Conservation (phyloP, 441 rosid genomes). For the Jatropha podagrica region DNA sequence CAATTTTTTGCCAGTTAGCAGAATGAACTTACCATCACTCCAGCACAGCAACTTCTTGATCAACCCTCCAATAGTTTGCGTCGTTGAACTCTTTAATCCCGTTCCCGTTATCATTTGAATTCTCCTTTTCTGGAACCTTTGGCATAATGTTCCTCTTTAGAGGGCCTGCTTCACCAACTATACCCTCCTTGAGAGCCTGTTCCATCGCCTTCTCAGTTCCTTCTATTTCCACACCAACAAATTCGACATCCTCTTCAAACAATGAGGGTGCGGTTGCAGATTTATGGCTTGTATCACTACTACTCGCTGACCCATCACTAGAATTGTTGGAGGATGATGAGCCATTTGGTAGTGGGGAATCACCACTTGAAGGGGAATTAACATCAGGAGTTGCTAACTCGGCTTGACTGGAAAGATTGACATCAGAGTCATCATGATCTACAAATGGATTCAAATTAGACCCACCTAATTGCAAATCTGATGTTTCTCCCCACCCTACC, state of each 20-base stretch:
- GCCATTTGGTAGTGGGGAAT: slow-evolving; percentile 51
- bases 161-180: slow-evolving; percentile 95
- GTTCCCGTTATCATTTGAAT: slow-evolving; percentile 45
- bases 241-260: slow-evolving; percentile 97
- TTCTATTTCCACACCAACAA: slow-evolving; percentile 88
- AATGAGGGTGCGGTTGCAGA: slow-evolving; percentile 57
- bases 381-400: slow-evolving; percentile 38
- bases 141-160: slow-evolving; percentile 54
- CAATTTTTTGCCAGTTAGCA: slow-evolving; percentile 19
- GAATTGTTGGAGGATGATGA: slow-evolving; percentile 37
- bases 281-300: slow-evolving; percentile 43
- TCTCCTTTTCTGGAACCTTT: slow-evolving; percentile 52
- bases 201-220: slow-evolving; percentile 97
- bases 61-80: slow-evolving; percentile 89
- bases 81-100: slow-evolving; percentile 87
- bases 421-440: slow-evolving; percentile 45
- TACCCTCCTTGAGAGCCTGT: slow-evolving; percentile 89
- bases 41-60: slow-evolving; percentile 80
- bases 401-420: slow-evolving; percentile 32
- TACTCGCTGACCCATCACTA: slow-evolving; percentile 39
- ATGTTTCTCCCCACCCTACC: slow-evolving; percentile 81
- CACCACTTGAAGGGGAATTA: slow-evolving; percentile 41
- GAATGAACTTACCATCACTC: slow-evolving; percentile 41
- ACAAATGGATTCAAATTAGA: slow-evolving; percentile 64
- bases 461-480: slow-evolving; percentile 54